A percentile compares a stretch with the other conserved stretches of the same genome.
Conservation (phyloP, 2,329 filamentous ascomycete species). For the Phoma herbarum region DNA sequence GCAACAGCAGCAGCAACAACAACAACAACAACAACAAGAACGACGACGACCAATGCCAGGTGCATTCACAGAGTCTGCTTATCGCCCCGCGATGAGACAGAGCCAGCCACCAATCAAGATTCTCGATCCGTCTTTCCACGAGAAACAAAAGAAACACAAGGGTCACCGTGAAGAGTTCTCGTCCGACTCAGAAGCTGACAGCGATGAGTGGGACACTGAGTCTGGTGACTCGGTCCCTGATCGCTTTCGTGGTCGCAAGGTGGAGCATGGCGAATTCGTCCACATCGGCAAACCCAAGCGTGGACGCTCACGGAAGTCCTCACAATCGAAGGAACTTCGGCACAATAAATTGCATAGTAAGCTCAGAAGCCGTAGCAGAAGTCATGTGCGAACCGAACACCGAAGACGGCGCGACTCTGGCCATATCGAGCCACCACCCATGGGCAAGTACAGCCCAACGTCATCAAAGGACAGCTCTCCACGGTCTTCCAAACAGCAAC, state of each 20-base stretch:
- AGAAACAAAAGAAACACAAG: constrained; percentile 29
- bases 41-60: constrained; percentile 31
- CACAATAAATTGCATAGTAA: constrained; percentile 24
- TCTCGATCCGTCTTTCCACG: constrained; percentile 11
- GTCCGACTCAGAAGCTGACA: constrained; percentile 31
- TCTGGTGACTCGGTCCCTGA: constrained; percentile 27
- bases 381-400: constrained; percentile 16
- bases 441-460: constrained; percentile 29
- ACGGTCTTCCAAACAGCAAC: constrained; percentile 23
- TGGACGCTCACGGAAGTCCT: constrained; percentile 25
- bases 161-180: constrained; percentile 11
- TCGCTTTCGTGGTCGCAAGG: constrained; percentile 25
- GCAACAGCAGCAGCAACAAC: too few relatives aligned
- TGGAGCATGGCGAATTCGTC: constrained; percentile 33
- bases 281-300: constrained; percentile 24
- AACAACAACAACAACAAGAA: too few relatives aligned
- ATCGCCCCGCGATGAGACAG: constrained; percentile 18
- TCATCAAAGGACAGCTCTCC: constrained; percentile 31
- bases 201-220: constrained; percentile 29
- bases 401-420: constrained; percentile 25
- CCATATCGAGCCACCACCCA: constrained; percentile 27
- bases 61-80: constrained; percentile 21
- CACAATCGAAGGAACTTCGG: constrained; percentile 22
- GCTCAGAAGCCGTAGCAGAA: constrained; percentile 24
- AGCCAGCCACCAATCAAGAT: constrained; percentile 21